Evolutionary conservation across 2,329 filamentous ascomycete genomes (phyloP), one percentile per base, ranked within the genome.

Genomic region (Xylaria sp.): DNA sequence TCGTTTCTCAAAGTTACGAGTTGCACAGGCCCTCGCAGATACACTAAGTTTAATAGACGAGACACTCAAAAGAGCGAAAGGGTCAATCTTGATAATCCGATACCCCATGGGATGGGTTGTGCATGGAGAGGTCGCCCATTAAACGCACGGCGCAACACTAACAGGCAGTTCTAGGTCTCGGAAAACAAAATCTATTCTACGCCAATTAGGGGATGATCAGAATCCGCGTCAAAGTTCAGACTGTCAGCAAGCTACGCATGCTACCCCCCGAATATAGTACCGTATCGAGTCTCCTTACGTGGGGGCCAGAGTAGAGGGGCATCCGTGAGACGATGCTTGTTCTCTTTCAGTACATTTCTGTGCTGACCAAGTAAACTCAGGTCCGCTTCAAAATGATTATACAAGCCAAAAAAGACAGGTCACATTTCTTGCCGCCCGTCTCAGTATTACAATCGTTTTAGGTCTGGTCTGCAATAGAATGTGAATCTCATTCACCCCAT

Each of bases 61-160:
- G 71, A 69, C 72, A 70, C 63, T 66, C 69, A 62, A 73, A 72
- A 68, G 55, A 65, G 46, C 39, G 34, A 23, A 15, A 32, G 2
- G 32, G 23, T 5, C 18, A 39, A 15, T 23, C 4, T 15, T 12
- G 18, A 25, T n/a, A 41, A 37, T 63, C 3, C 52, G 9, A 62
- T 18, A 57, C 23, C 32, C 18, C 5, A 28, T 50, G n/a, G 23
- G 28, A 56, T 23, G 23, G 41, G 39, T 13, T 25, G 28, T 39
- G 54, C 9, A 34, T 41, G 25, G 54, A 18, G 25, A 15, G 20
- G 4, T 39, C 20, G 37, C 12, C 20, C 10, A 58, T n/a, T 8
- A 9, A 12, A 56, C 13, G 18, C 34, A 23, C 32, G 13, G n/a
- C 34, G 18, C 28, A 9, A 34, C 51, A 34, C 18, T 5, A 20